Percentiles rank a stretch among this genome's conserved stretches.
Conservation (phyloP, 2,329 filamentous ascomycete genomes). For the Scortechinia acanthostroma region DNA sequence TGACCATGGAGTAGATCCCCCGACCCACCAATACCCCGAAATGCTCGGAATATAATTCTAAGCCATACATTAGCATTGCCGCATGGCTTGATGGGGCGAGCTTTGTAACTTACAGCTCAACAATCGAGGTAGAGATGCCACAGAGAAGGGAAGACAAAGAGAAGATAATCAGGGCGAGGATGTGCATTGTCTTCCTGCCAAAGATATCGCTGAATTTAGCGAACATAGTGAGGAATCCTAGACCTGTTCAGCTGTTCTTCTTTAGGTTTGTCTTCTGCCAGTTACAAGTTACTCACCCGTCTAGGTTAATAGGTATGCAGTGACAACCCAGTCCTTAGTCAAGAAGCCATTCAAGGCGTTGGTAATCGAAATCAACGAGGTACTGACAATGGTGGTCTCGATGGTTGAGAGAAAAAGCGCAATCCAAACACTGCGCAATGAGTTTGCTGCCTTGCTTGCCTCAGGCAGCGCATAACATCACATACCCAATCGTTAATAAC, state of each 20-base stretch:
- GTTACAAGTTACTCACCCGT: neutral
- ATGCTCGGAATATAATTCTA: constrained; percentile 23
- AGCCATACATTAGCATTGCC: no score
- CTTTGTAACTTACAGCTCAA: constrained; percentile 18
- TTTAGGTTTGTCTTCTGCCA: no score
- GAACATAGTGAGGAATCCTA: constrained; percentile 29
- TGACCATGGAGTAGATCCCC: constrained; percentile 35
- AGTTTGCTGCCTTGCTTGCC: neutral
- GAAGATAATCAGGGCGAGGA: constrained; percentile 26
- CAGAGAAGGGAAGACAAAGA: constrained; percentile 29
- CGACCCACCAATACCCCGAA: constrained; percentile 36
- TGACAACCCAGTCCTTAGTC: neutral
- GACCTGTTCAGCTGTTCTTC: neutral
- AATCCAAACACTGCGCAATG: neutral
- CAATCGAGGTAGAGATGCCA: constrained; percentile 14
- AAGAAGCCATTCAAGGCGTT: neutral
- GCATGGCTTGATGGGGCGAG: no score
- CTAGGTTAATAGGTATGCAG: neutral
- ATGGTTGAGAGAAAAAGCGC: neutral
- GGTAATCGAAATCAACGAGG: neutral
- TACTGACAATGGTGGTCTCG: neutral
- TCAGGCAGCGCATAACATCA: neutral
- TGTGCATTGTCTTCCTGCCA: constrained; percentile 26
- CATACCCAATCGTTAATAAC: neutral
- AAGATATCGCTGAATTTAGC: constrained; percentile 37